Evolutionary conservation across 2,329 filamentous ascomycete species (phyloP).

Genomic region (Cordyceps sp.): DNA sequence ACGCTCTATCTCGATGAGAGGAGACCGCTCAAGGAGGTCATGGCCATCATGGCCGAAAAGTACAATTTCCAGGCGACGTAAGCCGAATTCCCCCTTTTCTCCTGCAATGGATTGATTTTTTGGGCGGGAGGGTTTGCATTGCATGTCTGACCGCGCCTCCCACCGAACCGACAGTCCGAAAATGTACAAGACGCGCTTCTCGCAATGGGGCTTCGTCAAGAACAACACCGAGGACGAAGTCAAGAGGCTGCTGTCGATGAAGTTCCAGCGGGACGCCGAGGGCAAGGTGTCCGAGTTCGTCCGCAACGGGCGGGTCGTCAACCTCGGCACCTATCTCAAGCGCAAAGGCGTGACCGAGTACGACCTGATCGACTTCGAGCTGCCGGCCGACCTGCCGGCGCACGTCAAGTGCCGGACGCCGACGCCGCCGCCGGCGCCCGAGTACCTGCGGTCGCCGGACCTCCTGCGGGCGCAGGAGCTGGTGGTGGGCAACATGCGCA

Average conservation of each 20-base stretch:
- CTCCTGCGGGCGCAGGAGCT: slow-evolving; percentile 25
- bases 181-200: slow-evolving; percentile 39
- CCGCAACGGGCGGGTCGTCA: slow-evolving; percentile 33
- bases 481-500: slow-evolving; percentile 25
- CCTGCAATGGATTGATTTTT: no score
- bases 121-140: no score
- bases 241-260: slow-evolving; percentile 30
- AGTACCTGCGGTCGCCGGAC: slow-evolving; percentile 24
- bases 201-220: slow-evolving; percentile 37
- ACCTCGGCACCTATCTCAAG: slow-evolving; percentile 33
- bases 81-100: slow-evolving; percentile 6
- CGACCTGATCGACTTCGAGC: slow-evolving; percentile 29
- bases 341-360: slow-evolving; percentile 36
- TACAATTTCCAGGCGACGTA: slow-evolving; percentile 32
- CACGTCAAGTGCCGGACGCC: slow-evolving; percentile 27
- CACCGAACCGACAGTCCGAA: no score
- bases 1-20: slow-evolving; percentile 30
- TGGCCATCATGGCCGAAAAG: slow-evolving; percentile 31
- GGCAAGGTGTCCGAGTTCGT: slow-evolving; percentile 36
- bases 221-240: slow-evolving; percentile 38
- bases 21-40: slow-evolving; percentile 34
- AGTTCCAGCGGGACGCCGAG: slow-evolving; percentile 33
- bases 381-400: slow-evolving; percentile 22
- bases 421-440: slow-evolving; percentile 24
- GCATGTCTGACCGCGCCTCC: no score